These are phyloP conservation scores for Lecanicillium sp. DNA, from an alignment of 2,329 filamentous ascomycete genomes.

Conservation along the genomic window DNA sequence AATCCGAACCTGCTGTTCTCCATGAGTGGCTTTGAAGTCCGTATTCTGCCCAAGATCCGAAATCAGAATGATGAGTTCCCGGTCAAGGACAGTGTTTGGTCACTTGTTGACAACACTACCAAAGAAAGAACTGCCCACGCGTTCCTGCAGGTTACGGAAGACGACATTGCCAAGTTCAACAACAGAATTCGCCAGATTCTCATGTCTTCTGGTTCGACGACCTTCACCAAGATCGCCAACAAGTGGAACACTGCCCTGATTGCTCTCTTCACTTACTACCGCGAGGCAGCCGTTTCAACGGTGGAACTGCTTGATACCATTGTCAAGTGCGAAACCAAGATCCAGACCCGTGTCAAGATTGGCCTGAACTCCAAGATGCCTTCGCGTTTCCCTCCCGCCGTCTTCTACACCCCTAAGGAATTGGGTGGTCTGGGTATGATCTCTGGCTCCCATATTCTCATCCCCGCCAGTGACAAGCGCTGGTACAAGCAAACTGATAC, in stretches of 20 bases:
- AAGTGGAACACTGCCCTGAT: slow-evolving; percentile 99
- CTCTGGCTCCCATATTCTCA: slow-evolving; percentile 94
- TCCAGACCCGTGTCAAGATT: slow-evolving; percentile 98
- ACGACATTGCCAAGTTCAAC: slow-evolving; percentile 98
- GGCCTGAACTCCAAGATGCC: slow-evolving; percentile 99
- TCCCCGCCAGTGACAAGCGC: slow-evolving; percentile 93
- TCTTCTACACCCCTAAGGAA: slow-evolving; percentile 98
- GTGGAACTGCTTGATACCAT: slow-evolving; percentile 93
- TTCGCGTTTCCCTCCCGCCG: slow-evolving; percentile 92
- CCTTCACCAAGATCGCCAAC: slow-evolving; percentile 99
- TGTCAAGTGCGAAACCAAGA: slow-evolving; percentile 99
- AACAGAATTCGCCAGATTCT: slow-evolving; percentile 97
- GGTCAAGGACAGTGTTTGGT: slow-evolving; percentile 98
- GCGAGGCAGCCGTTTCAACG: slow-evolving; percentile 93
- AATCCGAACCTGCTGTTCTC: slow-evolving; percentile 96
- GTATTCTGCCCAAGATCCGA: slow-evolving; percentile 88
- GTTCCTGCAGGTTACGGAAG: slow-evolving; percentile 95
- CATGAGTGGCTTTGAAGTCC: slow-evolving; percentile 97
- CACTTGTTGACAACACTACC: slow-evolving; percentile 88
- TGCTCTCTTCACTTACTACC: slow-evolving; percentile 96
- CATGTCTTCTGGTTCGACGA: slow-evolving; percentile 99
- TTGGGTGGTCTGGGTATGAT: slow-evolving; percentile 98
- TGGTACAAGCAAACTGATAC: slow-evolving; percentile 98
- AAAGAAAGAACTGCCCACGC: slow-evolving; percentile 97
- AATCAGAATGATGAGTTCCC: slow-evolving; percentile 96